A percentile compares a stretch with the other conserved stretches of the same genome.
Conservation (phyloP, 2,329 filamentous ascomycete genomes). For the Dryadomyces quercus-mongolicae region DNA sequence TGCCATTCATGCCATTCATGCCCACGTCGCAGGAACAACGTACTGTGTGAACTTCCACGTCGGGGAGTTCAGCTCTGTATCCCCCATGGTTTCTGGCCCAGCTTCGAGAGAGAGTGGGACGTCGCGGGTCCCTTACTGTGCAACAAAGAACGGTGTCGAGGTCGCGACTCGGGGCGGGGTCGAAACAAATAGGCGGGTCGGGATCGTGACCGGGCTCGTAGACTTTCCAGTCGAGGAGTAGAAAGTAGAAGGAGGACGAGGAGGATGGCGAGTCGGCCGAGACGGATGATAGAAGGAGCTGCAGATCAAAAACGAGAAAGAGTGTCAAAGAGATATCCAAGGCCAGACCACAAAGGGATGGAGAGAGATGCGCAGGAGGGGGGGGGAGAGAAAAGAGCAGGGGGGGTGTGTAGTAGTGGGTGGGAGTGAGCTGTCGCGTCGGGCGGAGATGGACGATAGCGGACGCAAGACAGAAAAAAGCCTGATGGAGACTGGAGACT, state of each 20-base stretch:
- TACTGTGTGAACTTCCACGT: constrained; percentile 99
- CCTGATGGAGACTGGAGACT: neutral
- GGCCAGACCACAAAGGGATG: neutral
- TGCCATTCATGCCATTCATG: neutral
- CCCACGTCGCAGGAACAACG: constrained; percentile 25
- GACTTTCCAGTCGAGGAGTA: neutral
- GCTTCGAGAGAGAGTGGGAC: neutral
- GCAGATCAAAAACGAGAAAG: neutral
- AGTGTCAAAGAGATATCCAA: constrained; percentile 1
- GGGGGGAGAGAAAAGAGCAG: neutral
- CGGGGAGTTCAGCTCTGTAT: constrained; percentile 84
- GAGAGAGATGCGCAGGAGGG: neutral
- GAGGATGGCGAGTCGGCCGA: neutral
- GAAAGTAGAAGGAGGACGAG: neutral
- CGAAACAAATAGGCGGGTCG: neutral
- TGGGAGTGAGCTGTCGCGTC: neutral
- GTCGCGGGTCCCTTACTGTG: constrained; percentile 5
- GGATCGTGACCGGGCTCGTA: neutral
- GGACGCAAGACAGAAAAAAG: neutral
- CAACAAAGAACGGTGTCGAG: neutral
- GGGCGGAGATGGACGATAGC: neutral
- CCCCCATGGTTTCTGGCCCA: constrained; percentile 64
- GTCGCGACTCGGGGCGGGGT: neutral
- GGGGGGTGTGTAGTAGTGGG: neutral
- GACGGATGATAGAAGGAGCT: neutral